phyloP scores from a whole-genome alignment of 192 early-diverging fungal species.

The Podila epigama region DNA sequence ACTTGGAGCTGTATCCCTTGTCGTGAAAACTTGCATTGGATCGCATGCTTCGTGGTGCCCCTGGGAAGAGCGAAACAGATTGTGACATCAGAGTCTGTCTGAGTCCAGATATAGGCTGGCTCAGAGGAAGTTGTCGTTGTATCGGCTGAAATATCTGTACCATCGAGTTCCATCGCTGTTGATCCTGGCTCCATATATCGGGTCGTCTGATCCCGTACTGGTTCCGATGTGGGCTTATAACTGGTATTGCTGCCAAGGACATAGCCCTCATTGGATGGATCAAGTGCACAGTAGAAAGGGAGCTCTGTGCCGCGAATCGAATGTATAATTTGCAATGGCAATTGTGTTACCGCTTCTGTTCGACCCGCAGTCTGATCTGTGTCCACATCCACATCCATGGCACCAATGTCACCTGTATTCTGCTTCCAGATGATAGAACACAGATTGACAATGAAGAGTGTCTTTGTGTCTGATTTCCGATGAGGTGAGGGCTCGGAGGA shows the following conservation, averaged over 20 bases:
- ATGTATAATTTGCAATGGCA: constrained; percentile 27
- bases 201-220: constrained; percentile 11
- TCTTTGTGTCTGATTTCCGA: constrained; percentile 33
- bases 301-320: constrained; percentile 56
- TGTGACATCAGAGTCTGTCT: constrained; percentile 70
- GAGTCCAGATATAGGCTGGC: constrained; percentile 72
- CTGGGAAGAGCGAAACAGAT: constrained; percentile 65
- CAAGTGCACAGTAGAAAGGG: constrained; percentile 60
- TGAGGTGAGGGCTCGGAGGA: constrained; percentile 40
- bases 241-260: constrained; percentile 52
- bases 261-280: constrained; percentile 44
- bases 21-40: constrained; percentile 65
- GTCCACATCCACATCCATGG: neutral
- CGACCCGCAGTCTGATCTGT: too few species aligned
- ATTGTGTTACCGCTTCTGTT: neutral
- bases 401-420: neutral
- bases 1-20: constrained; percentile 31
- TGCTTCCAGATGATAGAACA: constrained; percentile 18
- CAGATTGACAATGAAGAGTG: constrained; percentile 35
- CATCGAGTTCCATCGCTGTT: constrained; percentile 17
- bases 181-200: constrained; percentile 25
- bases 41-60: constrained; percentile 57
- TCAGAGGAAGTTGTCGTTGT: constrained; percentile 6
- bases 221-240: constrained; percentile 27
- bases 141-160: constrained; percentile 11